Conservation (phyloP, 345 rosid species). For the Sonneratia caseolaris region DNA sequence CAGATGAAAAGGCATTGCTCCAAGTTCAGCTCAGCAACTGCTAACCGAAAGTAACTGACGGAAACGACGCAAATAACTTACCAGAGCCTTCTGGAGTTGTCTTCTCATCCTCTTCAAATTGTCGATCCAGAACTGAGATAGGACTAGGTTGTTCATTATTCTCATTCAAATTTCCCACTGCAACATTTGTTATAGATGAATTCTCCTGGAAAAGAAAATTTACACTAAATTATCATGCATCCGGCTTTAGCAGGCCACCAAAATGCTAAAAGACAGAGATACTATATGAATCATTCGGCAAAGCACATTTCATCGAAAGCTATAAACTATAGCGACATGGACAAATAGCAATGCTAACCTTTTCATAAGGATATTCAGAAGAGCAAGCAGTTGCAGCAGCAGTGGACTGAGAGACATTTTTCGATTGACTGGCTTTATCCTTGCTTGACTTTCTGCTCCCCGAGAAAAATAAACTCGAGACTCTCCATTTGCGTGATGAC, state of each 20-base stretch:
- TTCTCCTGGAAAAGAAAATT: constrained; percentile 38
- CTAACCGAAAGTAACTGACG: neutral
- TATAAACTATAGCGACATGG: neutral
- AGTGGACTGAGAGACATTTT: constrained; percentile 25
- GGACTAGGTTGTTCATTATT: constrained; percentile 97
- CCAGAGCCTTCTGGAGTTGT: constrained; percentile 29
- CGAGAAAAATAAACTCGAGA: constrained; percentile 75
- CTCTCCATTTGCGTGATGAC: constrained; percentile 61
- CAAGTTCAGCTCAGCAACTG: neutral
- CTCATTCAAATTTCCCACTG: constrained; percentile 29
- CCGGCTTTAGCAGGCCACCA: neutral
- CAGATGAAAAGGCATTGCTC: neutral
- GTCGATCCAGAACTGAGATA: constrained; percentile 69
- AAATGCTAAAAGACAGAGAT: neutral
- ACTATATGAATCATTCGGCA: constrained; percentile 1
- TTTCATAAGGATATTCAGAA: constrained; percentile 23
- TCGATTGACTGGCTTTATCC: constrained; percentile 33
- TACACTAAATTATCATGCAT: constrained; percentile 14
- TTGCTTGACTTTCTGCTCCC: constrained; percentile 52
- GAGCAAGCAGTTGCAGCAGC: constrained; percentile 26
- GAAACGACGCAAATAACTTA: neutral
- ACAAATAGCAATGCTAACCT: constrained; percentile 10
- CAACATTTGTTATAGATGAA: constrained; percentile 32
- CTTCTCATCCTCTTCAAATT: constrained; percentile 59
- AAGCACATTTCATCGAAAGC: neutral